A percentile compares a stretch with the other conserved stretches of the same genome.
Evolutionary conservation across 2,329 filamentous ascomycete species (phyloP).

Genomic region (Colletotrichum scovillei): DNA sequence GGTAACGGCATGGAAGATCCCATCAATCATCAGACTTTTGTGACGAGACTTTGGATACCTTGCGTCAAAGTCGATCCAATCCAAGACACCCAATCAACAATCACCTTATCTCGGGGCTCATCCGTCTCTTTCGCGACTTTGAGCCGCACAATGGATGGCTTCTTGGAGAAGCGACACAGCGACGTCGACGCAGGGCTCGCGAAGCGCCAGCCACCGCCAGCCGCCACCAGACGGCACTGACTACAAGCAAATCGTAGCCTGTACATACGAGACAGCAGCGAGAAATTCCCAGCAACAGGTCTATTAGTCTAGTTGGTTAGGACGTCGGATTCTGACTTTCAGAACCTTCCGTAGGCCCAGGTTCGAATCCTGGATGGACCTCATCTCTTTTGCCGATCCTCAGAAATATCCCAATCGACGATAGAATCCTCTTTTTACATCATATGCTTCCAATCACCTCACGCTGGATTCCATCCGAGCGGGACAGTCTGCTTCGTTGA

Average conservation of each 20-base stretch:
- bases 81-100: background rate
- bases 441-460: background rate
- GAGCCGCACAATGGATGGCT: background rate
- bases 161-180: background rate
- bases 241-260: no score
- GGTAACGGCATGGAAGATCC: conserved; percentile 1
- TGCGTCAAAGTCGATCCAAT: background rate
- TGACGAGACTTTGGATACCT: background rate
- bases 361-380: conserved; percentile 37
- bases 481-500: background rate
- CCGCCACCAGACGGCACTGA: no score
- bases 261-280: accelerated
- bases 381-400: background rate
- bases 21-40: background rate
- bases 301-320: conserved; percentile 38
- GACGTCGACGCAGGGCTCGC: background rate
- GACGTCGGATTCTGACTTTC: conserved; percentile 35
- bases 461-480: background rate
- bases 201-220: no score
- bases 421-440: background rate
- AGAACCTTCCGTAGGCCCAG: conserved; percentile 33
- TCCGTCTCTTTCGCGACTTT: background rate
- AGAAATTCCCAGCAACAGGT: background rate
- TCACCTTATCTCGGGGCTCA: background rate
- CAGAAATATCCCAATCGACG: background rate